Percentiles rank a stretch among this genome's conserved stretches.
Evolutionary conservation across 208 protist genomes (phyloP).

Genomic region (Leishmania tarentolae): DNA sequence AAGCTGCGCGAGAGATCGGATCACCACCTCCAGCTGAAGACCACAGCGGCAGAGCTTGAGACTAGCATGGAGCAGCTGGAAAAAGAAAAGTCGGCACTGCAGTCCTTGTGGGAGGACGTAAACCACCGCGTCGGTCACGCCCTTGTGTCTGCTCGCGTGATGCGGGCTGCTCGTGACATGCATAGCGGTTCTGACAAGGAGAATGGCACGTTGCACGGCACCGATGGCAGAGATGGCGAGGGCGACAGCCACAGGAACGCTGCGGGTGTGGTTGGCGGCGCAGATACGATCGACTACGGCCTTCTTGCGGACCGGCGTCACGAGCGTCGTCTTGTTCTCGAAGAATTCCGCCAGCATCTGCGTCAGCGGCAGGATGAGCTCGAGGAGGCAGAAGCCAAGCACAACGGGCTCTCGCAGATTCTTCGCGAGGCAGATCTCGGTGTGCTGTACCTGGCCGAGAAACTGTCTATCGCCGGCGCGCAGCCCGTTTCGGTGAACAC

Average conservation of each 20-base stretch:
- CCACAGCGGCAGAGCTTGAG: constrained; percentile 73
- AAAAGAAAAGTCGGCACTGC: constrained; percentile 55
- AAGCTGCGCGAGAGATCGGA: constrained; percentile 86
- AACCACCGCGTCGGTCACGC: constrained; percentile 71
- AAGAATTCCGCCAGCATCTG: constrained; percentile 92
- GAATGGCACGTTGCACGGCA: neutral
- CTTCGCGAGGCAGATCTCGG: constrained; percentile 89
- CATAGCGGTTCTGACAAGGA: neutral
- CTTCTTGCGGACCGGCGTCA: constrained; percentile 55
- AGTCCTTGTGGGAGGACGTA: constrained; percentile 68
- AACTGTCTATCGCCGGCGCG: constrained; percentile 48
- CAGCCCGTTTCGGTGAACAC: constrained; percentile 7
- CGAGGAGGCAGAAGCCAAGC: constrained; percentile 56
- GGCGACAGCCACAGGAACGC: constrained; percentile 7
- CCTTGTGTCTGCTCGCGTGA: constrained; percentile 36
- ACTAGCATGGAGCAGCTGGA: constrained; percentile 47
- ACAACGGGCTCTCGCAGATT: constrained; percentile 72
- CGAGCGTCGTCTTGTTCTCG: constrained; percentile 70
- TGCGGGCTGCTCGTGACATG: constrained; percentile 44
- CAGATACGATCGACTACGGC: constrained; percentile 42
- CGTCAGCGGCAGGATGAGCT: constrained; percentile 54
- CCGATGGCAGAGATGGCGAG: constrained; percentile 13
- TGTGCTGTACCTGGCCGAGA: constrained; percentile 89
- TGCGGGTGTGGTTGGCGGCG: constrained; percentile 12
- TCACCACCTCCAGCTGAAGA: constrained; percentile 76